phyloP scores from a whole-genome alignment of 2,329 filamentous ascomycete species.

The Cladosporium sp. region DNA sequence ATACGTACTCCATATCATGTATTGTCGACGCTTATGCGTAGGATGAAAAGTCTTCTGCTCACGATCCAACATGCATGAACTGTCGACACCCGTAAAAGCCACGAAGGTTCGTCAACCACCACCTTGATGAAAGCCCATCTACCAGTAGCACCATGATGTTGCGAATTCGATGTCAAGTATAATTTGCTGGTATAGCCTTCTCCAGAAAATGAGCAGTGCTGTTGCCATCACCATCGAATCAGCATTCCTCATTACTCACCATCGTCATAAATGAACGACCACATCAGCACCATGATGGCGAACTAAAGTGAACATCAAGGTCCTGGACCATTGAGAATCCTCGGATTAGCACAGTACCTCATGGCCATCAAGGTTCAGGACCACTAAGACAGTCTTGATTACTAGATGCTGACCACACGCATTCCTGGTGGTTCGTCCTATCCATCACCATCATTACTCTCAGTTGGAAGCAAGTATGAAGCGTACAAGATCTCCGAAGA shows the following conservation, averaged over 20 bases:
- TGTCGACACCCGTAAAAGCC: too few relatives aligned
- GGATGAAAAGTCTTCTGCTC: too few relatives aligned
- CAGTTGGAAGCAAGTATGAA: not conserved
- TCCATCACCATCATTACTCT: not conserved
- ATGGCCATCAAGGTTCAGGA: conserved; percentile 7
- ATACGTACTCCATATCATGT: too few relatives aligned
- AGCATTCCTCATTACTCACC: not conserved
- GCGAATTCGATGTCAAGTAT: too few relatives aligned
- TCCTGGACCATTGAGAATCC: conserved; percentile 1
- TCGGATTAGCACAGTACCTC: not conserved
- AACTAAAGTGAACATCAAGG: conserved; percentile 8
- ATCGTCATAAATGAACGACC: not conserved
- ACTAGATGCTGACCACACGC: conserved; percentile 7
- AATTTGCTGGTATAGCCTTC: too few relatives aligned
- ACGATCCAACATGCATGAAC: too few relatives aligned
- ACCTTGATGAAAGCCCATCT: too few relatives aligned
- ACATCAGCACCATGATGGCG: conserved; percentile 6
- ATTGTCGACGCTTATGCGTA: too few relatives aligned
- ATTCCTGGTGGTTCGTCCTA: not conserved
- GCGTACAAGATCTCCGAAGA: conserved; percentile 16
- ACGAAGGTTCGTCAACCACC: too few relatives aligned
- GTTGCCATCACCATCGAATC: not conserved
- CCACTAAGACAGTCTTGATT: conserved; percentile 6
- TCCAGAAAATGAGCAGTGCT: too few relatives aligned
- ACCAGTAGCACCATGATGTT: too few relatives aligned